Evolutionary conservation across 2,329 filamentous ascomycete species (phyloP), one percentile per base, ranked within the genome.

Genomic region (Aspergillus ustus): DNA sequence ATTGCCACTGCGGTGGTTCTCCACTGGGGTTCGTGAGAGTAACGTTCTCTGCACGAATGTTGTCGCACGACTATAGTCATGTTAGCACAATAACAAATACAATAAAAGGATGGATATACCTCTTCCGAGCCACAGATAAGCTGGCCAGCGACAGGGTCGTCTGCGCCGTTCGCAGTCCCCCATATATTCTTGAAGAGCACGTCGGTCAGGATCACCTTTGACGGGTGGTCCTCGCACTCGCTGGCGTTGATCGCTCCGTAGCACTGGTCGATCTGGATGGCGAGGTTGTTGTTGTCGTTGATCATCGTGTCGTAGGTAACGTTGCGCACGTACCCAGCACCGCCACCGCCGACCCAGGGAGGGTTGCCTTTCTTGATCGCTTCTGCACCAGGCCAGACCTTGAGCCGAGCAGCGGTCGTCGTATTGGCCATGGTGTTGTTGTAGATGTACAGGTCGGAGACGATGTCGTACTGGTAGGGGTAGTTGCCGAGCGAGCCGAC

Each of bases 401-500:
- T 91, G 78, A 91, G 90, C 61, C 89, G 85, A 0, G 89, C 89
- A 25, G 86, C 88, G 65, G 90, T 85, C 51, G 71, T 73, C 19
- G 85, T 83, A 67, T 88, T 86, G 57, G 80, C 79, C 82, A 88
- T 84, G 43, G 81, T 82, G 49, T 83, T 78, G 66, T 88, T 88
- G 74, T 83, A 85, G 59, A 89, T 83, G 67, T 87, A 86, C 19
- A 91, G 72, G 67, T 91, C 86, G 73, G 90, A 83, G 1, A 91
- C 87, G 46, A 90, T 87, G 64, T 91, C 89, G 19, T 84, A 83
- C 64, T 87, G 82, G 20, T 81, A 83, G 15, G 78, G 70, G 70
- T 91, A 91, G 74, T 91, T 89, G 19, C 89, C 89, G 0, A 91
- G 78, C 0, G 87, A 89, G 9, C 89, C 89, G 20, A 91, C 87